Base-by-base conservation (phyloP, 2,329 filamentous ascomycete species). In the Colletotrichum sp. region DNA sequence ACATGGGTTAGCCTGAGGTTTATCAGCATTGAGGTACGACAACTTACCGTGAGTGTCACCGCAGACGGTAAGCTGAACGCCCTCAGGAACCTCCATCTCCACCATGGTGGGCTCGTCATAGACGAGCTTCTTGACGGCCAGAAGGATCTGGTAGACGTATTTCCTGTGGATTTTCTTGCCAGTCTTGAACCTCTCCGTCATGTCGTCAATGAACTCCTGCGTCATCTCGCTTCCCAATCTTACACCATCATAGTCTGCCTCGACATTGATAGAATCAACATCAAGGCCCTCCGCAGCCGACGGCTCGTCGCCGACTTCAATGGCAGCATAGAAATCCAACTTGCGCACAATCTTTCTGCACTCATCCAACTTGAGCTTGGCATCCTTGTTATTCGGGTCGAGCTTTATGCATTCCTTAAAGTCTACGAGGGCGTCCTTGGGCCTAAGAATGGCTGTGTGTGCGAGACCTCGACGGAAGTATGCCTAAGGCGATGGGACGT, bases 41-140 rank as follows among this genome's bases (percentile, higher is more conserved):
- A 15, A 3, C 88, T 79, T 85, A 95, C 95, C 97, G 82, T 99
- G 97, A 7, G 97, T 99, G 83, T 99, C 97, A 83, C 97, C 97
- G 81, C 97, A 99, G 69, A 99, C 95, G 3, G 97, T 99, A 79
- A 99, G 88, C 81, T 93, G 90, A 72, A 93, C 91, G 70, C 93
- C 95, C 59, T 94, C 86, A 8, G 93, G 91, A 69, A 99, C 92
- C 64, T 94, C 91, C 81, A 97, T 90, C 86, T 99, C 97, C 31
- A 98, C 96, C 97, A 99, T 98, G 31, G 97, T 99, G 18, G 96
- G 90, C 85, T 99, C 97, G 67, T 95, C 92, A 82, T 96, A 96
- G 59, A 98, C 93, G 72, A 99, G 90, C 76, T 98, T 93, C 87
- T 94, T 95, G 78, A 97, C 94, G 8, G 94, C 94, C 78, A 98